Conservation (phyloP, 75 land plant genomes). For the Cunninghamia lanceolata region DNA sequence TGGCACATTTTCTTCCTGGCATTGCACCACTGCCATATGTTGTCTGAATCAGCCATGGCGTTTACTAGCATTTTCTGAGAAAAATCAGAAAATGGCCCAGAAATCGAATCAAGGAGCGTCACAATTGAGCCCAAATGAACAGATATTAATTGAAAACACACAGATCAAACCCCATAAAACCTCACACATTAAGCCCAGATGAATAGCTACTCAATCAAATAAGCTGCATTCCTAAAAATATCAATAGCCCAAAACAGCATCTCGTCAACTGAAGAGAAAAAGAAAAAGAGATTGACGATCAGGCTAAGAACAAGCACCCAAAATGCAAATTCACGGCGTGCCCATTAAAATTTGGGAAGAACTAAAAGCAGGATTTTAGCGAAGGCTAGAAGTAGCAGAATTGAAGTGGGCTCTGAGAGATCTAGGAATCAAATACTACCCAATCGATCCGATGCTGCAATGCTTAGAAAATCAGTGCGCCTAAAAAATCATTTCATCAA, state of each 20-base stretch:
- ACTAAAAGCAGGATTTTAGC: not conserved
- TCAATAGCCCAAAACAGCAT: not conserved
- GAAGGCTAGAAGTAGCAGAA: not conserved
- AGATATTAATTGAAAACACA: not conserved
- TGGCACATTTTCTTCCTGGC: constrained; percentile 1
- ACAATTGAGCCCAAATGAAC: not conserved
- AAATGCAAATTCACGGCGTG: not conserved
- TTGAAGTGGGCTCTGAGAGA: not conserved
- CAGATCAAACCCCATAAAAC: constrained; percentile 6
- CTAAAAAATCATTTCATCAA: not conserved
- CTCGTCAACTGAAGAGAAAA: not conserved
- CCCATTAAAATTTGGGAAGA: not conserved
- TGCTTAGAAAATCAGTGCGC: not conserved
- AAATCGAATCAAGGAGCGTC: not conserved
- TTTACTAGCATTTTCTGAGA: not conserved
- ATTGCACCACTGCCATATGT: constrained; percentile 12
- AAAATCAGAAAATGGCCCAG: not conserved
- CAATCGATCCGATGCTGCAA: not conserved
- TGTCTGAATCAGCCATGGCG: not conserved
- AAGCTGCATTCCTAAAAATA: not conserved
- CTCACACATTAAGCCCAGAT: not conserved
- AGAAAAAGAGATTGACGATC: not conserved
- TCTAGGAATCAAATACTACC: not conserved
- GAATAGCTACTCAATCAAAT: not conserved
- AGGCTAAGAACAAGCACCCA: not conserved